phyloP scores from a whole-genome alignment of 2,329 filamentous ascomycete genomes.

The Ambrosiella xylebori region DNA sequence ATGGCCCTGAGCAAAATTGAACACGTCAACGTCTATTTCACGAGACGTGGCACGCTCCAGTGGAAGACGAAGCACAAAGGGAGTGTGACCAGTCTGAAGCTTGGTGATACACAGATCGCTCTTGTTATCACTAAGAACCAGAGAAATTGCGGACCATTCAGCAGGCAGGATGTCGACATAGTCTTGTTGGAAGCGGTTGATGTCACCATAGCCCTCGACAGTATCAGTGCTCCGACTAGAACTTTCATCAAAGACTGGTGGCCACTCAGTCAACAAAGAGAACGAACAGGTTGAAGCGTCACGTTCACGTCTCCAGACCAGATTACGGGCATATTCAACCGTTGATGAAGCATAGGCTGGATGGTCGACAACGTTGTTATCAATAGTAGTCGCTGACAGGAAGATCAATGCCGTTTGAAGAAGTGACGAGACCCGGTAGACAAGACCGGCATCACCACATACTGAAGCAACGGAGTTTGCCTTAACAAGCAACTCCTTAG shows the following conservation, averaged over 20 bases:
- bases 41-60: conserved; percentile 67
- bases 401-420: conserved; percentile 49
- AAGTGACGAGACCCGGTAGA: conserved; percentile 46
- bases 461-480: conserved; percentile 41
- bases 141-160: conserved; percentile 70
- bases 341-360: conserved; percentile 44
- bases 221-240: conserved; percentile 14
- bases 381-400: conserved; percentile 41
- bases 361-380: conserved; percentile 28
- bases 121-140: conserved; percentile 64
- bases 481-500: conserved; percentile 47
- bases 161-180: conserved; percentile 74
- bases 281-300: conserved; percentile 29
- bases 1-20: conserved; percentile 67
- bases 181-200: conserved; percentile 53
- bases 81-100: conserved; percentile 54
- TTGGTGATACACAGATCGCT: conserved; percentile 84
- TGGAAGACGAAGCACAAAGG: conserved; percentile 75
- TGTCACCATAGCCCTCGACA: conserved; percentile 30
- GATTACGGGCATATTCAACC: conserved; percentile 51
- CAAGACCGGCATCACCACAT: conserved; percentile 37
- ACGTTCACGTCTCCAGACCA: conserved; percentile 49
- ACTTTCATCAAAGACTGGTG: conserved; percentile 10
- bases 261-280: conserved; percentile 15
- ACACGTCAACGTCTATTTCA: conserved; percentile 45